Evolutionary conservation across 2,329 filamentous ascomycete species (phyloP).

Genomic region (Ascochyta lentis): DNA sequence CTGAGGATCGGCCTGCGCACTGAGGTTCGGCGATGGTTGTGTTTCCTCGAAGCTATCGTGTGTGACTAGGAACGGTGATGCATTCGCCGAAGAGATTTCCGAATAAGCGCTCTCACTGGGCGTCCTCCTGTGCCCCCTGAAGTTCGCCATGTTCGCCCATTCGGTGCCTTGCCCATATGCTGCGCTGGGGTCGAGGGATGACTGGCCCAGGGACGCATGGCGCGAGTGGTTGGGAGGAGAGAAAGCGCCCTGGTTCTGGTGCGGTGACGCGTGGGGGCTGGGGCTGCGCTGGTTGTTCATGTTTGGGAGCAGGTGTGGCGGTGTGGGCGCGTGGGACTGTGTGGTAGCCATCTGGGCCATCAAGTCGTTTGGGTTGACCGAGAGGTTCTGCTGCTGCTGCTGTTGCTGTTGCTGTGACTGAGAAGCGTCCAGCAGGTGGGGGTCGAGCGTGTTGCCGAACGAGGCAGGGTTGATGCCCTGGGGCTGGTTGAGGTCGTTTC

Average conservation of each 20-base stretch:
- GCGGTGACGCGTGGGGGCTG: conserved; percentile 61
- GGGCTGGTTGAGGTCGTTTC: conserved; percentile 59
- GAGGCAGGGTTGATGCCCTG: conserved; percentile 68
- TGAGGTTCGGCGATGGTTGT: conserved; percentile 80
- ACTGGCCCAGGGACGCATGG: conserved; percentile 44
- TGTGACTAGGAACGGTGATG: conserved; percentile 80
- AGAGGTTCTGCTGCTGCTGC: conserved; percentile 48
- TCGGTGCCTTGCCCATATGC: conserved; percentile 64
- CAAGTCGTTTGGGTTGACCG: conserved; percentile 55
- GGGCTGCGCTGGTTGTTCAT: conserved; percentile 60
- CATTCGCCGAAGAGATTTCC: conserved; percentile 83
- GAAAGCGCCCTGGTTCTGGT: conserved; percentile 59
- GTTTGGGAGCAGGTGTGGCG: conserved; percentile 64
- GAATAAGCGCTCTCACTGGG: conserved; percentile 82
- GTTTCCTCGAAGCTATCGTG: conserved; percentile 81
- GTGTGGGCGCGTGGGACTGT: conserved; percentile 59
- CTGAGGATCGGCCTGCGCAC: conserved; percentile 71
- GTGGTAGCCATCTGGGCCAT: conserved; percentile 61
- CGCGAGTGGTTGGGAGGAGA: conserved; percentile 64
- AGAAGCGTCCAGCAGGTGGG: conserved; percentile 50
- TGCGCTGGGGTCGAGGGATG: conserved; percentile 67
- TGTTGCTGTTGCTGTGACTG: conserved; percentile 48
- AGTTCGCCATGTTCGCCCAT: conserved; percentile 67
- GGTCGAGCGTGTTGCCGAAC: conserved; percentile 54
- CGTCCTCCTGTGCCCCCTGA: conserved; percentile 81